Evolutionary conservation across 257 asterid species (phyloP).

Genomic region (Handroanthus guayacan): DNA sequence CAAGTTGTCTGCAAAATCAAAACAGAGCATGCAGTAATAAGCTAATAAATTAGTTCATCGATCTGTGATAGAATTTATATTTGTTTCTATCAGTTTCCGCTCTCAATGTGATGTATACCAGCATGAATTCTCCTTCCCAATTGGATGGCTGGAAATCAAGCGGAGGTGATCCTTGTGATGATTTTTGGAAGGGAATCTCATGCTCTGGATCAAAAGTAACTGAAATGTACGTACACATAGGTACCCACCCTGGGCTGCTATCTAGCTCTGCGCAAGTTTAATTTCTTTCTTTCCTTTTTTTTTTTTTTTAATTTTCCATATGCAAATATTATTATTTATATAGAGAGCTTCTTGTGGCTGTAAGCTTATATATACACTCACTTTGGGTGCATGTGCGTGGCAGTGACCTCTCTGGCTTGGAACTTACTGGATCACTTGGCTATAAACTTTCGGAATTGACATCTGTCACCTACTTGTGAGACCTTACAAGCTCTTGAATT

Average conservation of each 20-base stretch:
- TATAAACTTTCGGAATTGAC: slow-evolving; percentile 55
- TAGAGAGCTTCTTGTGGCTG: too few species aligned
- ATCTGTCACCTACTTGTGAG: slow-evolving; percentile 61
- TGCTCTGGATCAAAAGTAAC: slow-evolving; percentile 56
- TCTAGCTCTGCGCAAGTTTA: not conserved
- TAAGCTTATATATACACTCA: too few species aligned
- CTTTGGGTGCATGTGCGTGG: slow-evolving; percentile 14
- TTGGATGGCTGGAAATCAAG: slow-evolving; percentile 47
- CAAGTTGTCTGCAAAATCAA: too few species aligned
- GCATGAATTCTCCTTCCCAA: slow-evolving; percentile 51
- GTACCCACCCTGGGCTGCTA: too few species aligned
- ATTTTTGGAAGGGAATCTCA: slow-evolving; percentile 57
- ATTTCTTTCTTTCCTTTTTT: too few species aligned
- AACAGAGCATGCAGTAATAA: too few species aligned
- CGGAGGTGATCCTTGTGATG: slow-evolving; percentile 65
- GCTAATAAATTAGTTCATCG: too few species aligned
- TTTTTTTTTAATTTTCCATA: too few species aligned
- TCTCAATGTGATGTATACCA: slow-evolving; percentile 53
- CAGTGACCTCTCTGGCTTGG: slow-evolving; percentile 55
- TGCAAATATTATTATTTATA: too few species aligned
- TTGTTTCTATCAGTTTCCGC: slow-evolving; percentile 44
- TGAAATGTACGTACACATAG: slow-evolving; percentile 43
- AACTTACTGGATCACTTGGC: slow-evolving; percentile 58
- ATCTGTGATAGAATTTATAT: too few species aligned
- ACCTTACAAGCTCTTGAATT: slow-evolving; percentile 39